phyloP scores from a whole-genome alignment of 345 rosid genomes.

The Eucalyptus sp. region DNA sequence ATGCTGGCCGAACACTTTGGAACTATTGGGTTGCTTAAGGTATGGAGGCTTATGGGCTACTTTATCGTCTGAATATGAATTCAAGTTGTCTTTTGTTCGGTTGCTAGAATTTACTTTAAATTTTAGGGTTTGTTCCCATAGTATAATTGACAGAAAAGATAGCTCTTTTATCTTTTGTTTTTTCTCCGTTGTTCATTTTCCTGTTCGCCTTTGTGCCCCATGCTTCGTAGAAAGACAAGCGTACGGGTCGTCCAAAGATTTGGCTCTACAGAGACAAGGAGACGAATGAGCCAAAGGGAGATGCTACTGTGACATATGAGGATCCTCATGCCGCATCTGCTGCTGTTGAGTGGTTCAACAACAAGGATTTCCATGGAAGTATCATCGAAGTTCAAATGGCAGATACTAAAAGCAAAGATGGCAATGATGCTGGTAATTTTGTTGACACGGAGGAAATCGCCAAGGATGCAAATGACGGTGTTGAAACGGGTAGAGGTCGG shows the following conservation, averaged over 20 bases:
- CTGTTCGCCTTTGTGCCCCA: not conserved
- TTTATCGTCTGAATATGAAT: not conserved
- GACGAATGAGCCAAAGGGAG: conserved; percentile 92
- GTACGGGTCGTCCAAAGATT: conserved; percentile 83
- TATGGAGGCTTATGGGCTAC: conserved; percentile 3
- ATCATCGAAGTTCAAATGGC: conserved; percentile 76
- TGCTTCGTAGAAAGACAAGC: conserved; percentile 64
- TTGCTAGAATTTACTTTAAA: not conserved
- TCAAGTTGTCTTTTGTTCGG: not conserved
- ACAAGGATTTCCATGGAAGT: conserved; percentile 90
- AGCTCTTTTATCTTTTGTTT: not conserved
- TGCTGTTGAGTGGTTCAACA: conserved; percentile 96
- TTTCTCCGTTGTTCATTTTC: not conserved
- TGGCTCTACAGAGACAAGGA: conserved; percentile 86
- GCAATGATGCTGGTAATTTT: conserved; percentile 18
- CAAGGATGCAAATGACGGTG: conserved; percentile 31
- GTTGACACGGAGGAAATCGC: conserved; percentile 37
- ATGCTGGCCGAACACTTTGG: conserved; percentile 93
- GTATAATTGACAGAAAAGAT: not conserved
- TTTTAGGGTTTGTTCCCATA: not conserved
- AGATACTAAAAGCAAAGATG: conserved; percentile 56
- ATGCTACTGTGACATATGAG: conserved; percentile 95
- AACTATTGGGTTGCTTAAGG: conserved; percentile 94
- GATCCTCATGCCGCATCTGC: conserved; percentile 97
- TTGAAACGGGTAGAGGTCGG: conserved; percentile 73